Evolutionary conservation across 2,329 filamentous ascomycete species (phyloP).

Genomic region (Penicillium decumbens): DNA sequence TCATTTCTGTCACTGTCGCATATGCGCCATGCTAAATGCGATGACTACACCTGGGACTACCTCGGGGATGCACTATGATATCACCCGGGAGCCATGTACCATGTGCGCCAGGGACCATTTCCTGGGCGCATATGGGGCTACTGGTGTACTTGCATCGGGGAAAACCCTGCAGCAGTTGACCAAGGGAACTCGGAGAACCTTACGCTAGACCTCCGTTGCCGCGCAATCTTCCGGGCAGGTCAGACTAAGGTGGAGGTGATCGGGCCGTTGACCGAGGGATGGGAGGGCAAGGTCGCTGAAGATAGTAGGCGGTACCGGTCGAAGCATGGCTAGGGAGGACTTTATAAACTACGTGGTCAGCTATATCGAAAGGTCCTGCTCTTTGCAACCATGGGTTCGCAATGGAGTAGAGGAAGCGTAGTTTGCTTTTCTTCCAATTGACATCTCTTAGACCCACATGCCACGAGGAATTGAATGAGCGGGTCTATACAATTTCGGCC

Average conservation of each 20-base stretch:
- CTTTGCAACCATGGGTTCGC: background rate
- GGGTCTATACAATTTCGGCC: background rate
- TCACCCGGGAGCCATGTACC: slow-evolving; percentile 53
- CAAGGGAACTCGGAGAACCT: slow-evolving; percentile 50
- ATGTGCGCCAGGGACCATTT: too few species aligned
- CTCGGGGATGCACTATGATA: slow-evolving; percentile 49
- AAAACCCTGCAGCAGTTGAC: slow-evolving; percentile 43
- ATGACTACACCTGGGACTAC: slow-evolving; percentile 48
- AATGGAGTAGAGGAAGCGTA: background rate
- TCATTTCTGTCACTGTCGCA: slow-evolving; percentile 51
- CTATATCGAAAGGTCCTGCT: background rate
- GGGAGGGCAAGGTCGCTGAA: slow-evolving; percentile 44
- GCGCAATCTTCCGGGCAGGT: slow-evolving; percentile 45
- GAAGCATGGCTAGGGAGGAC: background rate
- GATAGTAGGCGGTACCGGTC: slow-evolving; percentile 48
- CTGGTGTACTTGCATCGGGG: slow-evolving; percentile 50
- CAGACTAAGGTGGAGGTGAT: slow-evolving; percentile 50
- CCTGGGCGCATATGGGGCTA: slow-evolving; percentile 52
- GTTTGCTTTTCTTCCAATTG: background rate
- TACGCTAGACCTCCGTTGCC: slow-evolving; percentile 49
- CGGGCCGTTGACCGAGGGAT: too few species aligned
- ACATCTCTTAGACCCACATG: background rate
- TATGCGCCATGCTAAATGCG: slow-evolving; percentile 51
- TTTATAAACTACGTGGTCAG: background rate
- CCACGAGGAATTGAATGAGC: background rate